phyloP scores from a whole-genome alignment of 768 basidiomycete species.

The Xerocomus brunneocitrinus region DNA sequence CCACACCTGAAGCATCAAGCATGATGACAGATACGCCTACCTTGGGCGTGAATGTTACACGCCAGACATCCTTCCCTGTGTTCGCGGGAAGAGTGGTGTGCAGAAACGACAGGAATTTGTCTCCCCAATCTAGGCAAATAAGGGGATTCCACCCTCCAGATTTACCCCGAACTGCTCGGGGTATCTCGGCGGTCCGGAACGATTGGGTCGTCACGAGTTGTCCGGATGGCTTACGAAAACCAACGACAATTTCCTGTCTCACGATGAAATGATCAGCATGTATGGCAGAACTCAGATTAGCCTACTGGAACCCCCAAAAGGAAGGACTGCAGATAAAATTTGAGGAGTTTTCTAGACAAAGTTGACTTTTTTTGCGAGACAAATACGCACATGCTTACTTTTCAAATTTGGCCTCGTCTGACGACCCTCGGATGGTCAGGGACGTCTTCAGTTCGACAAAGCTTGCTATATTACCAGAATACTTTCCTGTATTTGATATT shows the following conservation, averaged over 20 bases:
- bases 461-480: slow-evolving; percentile 56
- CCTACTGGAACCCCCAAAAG: slow-evolving; percentile 85
- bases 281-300: slow-evolving; percentile 1
- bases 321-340: slow-evolving; percentile 90
- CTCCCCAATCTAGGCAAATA: slow-evolving; percentile 72
- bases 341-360: slow-evolving; percentile 70
- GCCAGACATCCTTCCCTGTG: slow-evolving; percentile 52
- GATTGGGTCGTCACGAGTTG: slow-evolving; percentile 58
- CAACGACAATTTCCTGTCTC: slow-evolving; percentile 74
- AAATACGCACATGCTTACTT: slow-evolving; percentile 45
- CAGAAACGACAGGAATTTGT: slow-evolving; percentile 55
- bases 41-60: slow-evolving; percentile 59
- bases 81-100: slow-evolving; percentile 29
- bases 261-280: slow-evolving; percentile 2
- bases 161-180: slow-evolving; percentile 71
- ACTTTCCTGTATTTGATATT: slow-evolving; percentile 42
- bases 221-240: slow-evolving; percentile 80
- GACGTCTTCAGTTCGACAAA: slow-evolving; percentile 91
- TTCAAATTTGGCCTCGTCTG: slow-evolving; percentile 74
- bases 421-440: slow-evolving; percentile 53
- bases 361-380: neutral
- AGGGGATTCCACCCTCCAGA: slow-evolving; percentile 73
- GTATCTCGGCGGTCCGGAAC: slow-evolving; percentile 77
- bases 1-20: slow-evolving; percentile 46
- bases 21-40: slow-evolving; percentile 48